phyloP scores from a whole-genome alignment of 306 rosid species.

The Morella rubra region DNA sequence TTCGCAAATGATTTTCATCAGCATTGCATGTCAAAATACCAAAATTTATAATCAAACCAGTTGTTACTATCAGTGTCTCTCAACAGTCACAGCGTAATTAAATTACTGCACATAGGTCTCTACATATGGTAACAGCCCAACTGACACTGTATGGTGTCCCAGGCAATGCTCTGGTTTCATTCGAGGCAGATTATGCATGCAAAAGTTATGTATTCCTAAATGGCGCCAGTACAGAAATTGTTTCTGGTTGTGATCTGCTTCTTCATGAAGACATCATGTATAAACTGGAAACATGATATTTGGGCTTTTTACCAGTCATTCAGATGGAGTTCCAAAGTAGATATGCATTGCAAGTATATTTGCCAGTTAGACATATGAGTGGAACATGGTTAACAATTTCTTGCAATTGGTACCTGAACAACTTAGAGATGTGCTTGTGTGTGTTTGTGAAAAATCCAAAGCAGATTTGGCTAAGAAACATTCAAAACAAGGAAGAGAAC shows the following conservation, averaged over 20 bases:
- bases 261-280: background rate
- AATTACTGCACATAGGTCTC: background rate
- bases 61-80: background rate
- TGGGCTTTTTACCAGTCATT: background rate
- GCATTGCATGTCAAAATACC: background rate
- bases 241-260: background rate
- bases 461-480: background rate
- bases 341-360: background rate
- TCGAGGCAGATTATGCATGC: background rate
- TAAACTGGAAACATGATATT: background rate
- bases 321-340: background rate
- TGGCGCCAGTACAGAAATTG: background rate
- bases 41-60: background rate
- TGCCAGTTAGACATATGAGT: background rate
- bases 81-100: background rate
- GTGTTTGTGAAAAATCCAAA: background rate
- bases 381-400: background rate
- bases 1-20: background rate
- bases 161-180: background rate
- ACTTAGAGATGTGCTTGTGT: background rate
- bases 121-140: background rate
- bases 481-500: constrained; percentile 2
- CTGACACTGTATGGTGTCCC: background rate
- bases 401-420: background rate
- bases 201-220: background rate